These are phyloP conservation scores for Yarrowia divulgata DNA, from an alignment of 805 yeast genomes.

Conservation along the genomic window DNA sequence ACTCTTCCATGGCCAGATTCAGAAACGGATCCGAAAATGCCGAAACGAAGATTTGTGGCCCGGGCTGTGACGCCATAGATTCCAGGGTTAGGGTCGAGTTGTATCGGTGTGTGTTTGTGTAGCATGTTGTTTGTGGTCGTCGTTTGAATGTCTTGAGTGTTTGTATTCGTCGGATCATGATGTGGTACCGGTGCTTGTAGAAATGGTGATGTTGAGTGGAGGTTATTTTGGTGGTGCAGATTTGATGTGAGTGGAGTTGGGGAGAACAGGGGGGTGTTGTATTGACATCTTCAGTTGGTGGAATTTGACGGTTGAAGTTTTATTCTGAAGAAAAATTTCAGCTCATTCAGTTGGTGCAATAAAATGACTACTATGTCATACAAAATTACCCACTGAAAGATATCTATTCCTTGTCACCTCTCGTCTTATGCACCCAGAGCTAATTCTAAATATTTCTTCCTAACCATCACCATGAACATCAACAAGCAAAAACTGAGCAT, in stretches of 20 bases:
- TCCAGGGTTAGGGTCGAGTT: constrained; percentile 6
- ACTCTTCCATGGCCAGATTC: constrained; percentile 84
- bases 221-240: constrained; percentile 24
- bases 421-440: background rate
- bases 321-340: too few species aligned
- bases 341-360: too few species aligned
- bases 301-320: too few species aligned
- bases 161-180: constrained; percentile 28
- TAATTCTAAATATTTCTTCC: constrained; percentile 27
- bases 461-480: constrained; percentile 30
- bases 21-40: constrained; percentile 67
- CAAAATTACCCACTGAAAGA: background rate
- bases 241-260: background rate
- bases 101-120: background rate
- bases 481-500: constrained; percentile 35
- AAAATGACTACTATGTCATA: background rate
- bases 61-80: constrained; percentile 2
- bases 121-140: background rate
- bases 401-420: too few species aligned
- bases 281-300: too few species aligned
- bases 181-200: background rate
- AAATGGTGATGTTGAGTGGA: constrained; percentile 24
- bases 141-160: background rate
- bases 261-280: too few species aligned
- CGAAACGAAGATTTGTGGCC: constrained; percentile 66